phyloP scores from a whole-genome alignment of 2,329 filamentous ascomycete species.

The Thielaviopsis populi region DNA sequence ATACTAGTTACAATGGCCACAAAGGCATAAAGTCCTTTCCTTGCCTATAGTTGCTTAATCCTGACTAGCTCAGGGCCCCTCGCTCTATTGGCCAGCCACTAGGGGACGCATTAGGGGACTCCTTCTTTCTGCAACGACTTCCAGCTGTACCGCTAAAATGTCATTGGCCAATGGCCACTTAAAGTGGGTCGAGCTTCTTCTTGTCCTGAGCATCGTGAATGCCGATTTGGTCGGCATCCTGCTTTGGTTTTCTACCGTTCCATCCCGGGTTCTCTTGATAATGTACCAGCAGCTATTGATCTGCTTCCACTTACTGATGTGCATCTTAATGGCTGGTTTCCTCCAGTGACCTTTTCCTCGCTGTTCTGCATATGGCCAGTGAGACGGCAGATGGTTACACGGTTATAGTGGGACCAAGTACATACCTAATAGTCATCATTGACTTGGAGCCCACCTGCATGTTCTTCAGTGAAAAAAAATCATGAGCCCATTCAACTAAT shows the following conservation, averaged over 20 bases:
- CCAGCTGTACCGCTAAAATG: constrained; percentile 3
- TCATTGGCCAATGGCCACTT: neutral
- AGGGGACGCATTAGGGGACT: neutral
- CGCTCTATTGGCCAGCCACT: neutral
- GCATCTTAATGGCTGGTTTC: too few relatives aligned
- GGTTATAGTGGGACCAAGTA: neutral
- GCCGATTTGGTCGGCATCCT: neutral
- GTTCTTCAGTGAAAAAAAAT: neutral
- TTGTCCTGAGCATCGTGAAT: neutral
- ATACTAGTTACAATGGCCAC: neutral
- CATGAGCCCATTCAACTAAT: neutral
- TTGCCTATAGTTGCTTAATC: neutral
- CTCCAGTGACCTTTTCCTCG: too few relatives aligned
- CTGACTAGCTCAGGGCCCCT: neutral
- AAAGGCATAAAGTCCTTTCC: neutral
- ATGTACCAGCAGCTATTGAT: too few relatives aligned
- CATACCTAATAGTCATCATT: neutral
- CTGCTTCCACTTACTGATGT: too few relatives aligned
- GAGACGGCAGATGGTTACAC: neutral
- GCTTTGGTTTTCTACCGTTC: neutral
- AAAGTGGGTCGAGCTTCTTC: neutral
- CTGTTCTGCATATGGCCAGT: too few relatives aligned
- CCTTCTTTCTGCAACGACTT: neutral
- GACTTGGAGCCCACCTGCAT: neutral
- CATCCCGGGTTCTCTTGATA: neutral